phyloP scores from a whole-genome alignment of 257 asterid species.

The Perilla frutescens region DNA sequence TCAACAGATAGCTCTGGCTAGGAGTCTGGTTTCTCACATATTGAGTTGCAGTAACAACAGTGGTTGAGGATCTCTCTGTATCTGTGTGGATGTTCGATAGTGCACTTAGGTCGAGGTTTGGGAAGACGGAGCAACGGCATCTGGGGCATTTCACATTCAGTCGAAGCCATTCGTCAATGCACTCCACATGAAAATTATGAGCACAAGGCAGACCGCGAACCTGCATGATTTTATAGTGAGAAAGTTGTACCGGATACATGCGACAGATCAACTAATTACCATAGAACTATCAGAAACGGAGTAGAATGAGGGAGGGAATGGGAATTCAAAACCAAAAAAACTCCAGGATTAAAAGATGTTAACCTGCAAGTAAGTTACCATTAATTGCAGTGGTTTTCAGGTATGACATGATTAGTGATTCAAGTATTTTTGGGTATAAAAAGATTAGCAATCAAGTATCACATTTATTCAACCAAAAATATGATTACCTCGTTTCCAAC shows the following conservation, averaged over 20 bases:
- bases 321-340: no score
- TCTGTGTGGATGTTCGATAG: slow-evolving; percentile 75
- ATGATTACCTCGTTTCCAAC: slow-evolving; percentile 82
- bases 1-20: slow-evolving; percentile 76
- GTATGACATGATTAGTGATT: no score
- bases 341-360: no score
- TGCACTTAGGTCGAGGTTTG: slow-evolving; percentile 93
- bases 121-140: slow-evolving; percentile 94
- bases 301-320: no score
- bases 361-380: no score
- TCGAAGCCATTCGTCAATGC: slow-evolving; percentile 98
- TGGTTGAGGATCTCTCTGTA: slow-evolving; percentile 56
- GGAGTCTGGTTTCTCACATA: slow-evolving; percentile 74
- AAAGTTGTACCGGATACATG: neutral
- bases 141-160: slow-evolving; percentile 93
- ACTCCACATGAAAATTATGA: slow-evolving; percentile 95
- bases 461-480: neutral
- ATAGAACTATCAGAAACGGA: no score
- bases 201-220: slow-evolving; percentile 99
- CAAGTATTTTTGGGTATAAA: no score
- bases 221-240: slow-evolving; percentile 47
- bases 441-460: no score
- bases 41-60: slow-evolving; percentile 58
- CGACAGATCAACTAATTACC: no score
- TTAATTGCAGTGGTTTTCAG: no score